Evolutionary conservation across 345 rosid species (phyloP).

Genomic region (Rhodomyrtus tomentosa): DNA sequence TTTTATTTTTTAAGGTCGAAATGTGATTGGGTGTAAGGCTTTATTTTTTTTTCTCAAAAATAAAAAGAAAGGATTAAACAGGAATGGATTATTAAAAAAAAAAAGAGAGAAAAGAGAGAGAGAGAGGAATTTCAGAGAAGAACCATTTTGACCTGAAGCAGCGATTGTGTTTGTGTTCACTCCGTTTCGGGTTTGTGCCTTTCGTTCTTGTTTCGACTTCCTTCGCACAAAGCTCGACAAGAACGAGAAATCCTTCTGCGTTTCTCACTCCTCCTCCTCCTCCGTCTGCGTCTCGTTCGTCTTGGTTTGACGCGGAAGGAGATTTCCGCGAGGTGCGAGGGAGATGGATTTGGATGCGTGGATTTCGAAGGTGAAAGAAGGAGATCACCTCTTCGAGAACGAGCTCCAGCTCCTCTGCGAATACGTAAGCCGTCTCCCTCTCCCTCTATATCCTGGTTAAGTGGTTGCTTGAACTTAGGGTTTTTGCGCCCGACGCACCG

Average conservation of each 20-base stretch:
- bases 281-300: not conserved
- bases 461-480: not conserved
- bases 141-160: too few species aligned
- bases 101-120: too few species aligned
- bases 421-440: constrained; percentile 34
- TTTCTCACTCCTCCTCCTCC: not conserved
- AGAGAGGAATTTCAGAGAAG: too few species aligned
- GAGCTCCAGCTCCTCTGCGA: constrained; percentile 99
- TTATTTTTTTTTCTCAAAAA: too few species aligned
- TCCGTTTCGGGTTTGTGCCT: not conserved
- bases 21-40: too few species aligned
- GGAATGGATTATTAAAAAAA: too few species aligned
- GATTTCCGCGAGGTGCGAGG: not conserved
- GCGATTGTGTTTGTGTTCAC: too few species aligned
- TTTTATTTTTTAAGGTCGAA: too few species aligned
- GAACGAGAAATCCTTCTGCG: not conserved
- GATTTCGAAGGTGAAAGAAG: constrained; percentile 94
- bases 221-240: not conserved
- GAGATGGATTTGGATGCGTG: constrained; percentile 98
- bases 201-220: not conserved
- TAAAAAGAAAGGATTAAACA: too few species aligned
- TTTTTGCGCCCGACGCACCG: not conserved
- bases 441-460: not conserved
- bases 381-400: constrained; percentile 85
- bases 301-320: not conserved